Evolutionary conservation across 1,139 yeast species (phyloP).

Genomic region (Komagataea norvegica): DNA sequence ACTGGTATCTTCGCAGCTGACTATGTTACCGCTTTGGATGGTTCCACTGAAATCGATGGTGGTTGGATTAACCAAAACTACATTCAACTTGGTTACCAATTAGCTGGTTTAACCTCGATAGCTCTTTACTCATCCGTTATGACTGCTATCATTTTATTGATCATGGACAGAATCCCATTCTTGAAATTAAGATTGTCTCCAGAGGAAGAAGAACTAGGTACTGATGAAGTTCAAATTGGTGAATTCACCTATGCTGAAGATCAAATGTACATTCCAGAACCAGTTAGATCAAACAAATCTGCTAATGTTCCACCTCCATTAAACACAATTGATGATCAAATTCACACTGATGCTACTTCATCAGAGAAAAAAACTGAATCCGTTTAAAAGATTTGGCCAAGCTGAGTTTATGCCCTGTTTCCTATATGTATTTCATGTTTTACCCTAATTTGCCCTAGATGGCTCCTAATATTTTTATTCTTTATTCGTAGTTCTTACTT

Average conservation of each 20-base stretch:
- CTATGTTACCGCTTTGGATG: constrained; percentile 76
- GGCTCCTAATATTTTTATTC: no score
- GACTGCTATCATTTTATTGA: constrained; percentile 64
- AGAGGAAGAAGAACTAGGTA: constrained; percentile 87
- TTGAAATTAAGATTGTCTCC: constrained; percentile 79
- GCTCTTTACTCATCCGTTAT: constrained; percentile 78
- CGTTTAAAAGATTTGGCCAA: neutral
- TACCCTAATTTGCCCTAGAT: no score
- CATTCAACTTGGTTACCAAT: constrained; percentile 86
- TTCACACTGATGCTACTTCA: constrained; percentile 23
- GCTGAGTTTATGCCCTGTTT: no score
- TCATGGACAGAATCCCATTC: constrained; percentile 78
- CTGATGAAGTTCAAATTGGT: constrained; percentile 85
- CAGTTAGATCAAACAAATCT: constrained; percentile 50
- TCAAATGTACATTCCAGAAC: constrained; percentile 67
- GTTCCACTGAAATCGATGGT: constrained; percentile 60
- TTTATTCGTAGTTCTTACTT: no score
- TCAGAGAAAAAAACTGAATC: constrained; percentile 8
- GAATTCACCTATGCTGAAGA: constrained; percentile 73
- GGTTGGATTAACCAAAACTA: constrained; percentile 95
- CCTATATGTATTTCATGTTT: neutral
- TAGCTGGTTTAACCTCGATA: constrained; percentile 76
- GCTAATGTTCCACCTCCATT: constrained; percentile 28
- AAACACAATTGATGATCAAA: constrained; percentile 31
- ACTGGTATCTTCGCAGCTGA: constrained; percentile 95